Base-by-base conservation (phyloP, 768 basidiomycete genomes). In the Tylopilus plumbeoviolaceoides region DNA sequence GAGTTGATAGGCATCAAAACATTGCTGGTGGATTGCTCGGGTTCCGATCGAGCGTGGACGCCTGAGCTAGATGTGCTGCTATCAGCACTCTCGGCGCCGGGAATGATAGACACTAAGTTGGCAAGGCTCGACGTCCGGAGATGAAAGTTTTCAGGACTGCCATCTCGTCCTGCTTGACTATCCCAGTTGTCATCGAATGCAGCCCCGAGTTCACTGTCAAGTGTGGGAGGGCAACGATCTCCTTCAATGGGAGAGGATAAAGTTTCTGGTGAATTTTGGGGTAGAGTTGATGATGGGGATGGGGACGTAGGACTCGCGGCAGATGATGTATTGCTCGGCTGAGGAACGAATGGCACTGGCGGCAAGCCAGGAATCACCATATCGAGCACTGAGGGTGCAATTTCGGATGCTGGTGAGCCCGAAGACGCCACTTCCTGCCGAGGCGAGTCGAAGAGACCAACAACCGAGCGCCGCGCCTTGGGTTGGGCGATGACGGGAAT, bases 141-240 rank as follows among this genome's bases (percentile, higher is more conserved):
- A 55, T 80, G 83, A 55, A 73, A 68, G 47, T 74, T 73, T 18
- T 63, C 68, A 15, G 67, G 60, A 47, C 68, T 67, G 14, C 61
- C 61, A 20, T 33, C 53, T 28, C 48, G 56, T 41, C 43, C 57
- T 23, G 31, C 5, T 14, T 12, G 45, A 7, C 20, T 33, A 7
- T 58, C 50, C 66, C 66, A 67, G 14, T 44, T 52, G 1, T 59
- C 64, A 33, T 68, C 66, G 68, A 75, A 79, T 54, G 76, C 76
- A 15, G 76, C 74, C 5, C 79, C 83, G 1, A 90, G 73, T 66
- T 88, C 84, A 48, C 75, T 76, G 50, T 79, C 79, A 1, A 87
- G 73, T 2, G 81, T 75, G 11, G 64, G 71, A 5, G 44, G 75
- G 15, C 51, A 39, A 23, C 40, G 18, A 9, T 17, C 20, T 30